These are phyloP conservation scores for Cyberlindnera nakhonratchasimensis DNA, from an alignment of 805 yeast genomes.

Conservation along the genomic window DNA sequence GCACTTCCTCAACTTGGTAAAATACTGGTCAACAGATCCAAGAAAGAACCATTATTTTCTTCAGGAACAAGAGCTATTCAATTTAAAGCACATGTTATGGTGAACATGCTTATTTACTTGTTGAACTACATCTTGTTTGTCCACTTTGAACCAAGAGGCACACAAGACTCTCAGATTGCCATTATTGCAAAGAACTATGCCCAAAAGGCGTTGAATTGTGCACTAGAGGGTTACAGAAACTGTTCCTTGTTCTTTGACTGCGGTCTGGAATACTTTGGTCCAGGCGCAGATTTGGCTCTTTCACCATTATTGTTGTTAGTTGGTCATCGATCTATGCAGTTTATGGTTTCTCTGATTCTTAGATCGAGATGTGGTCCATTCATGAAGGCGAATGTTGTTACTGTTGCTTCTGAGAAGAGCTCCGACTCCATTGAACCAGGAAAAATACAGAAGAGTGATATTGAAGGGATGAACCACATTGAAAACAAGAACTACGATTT, in stretches of 20 bases:
- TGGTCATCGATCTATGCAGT: constrained; percentile 56
- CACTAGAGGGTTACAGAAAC: constrained; percentile 41
- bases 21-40: constrained; percentile 24
- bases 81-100: constrained; percentile 36
- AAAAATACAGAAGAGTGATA: constrained; percentile 28
- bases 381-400: constrained; percentile 24
- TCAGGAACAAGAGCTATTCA: constrained; percentile 39
- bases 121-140: constrained; percentile 48
- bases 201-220: constrained; percentile 39
- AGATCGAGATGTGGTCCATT: constrained; percentile 45
- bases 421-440: constrained; percentile 5
- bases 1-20: constrained; percentile 34
- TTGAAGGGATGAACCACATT: constrained; percentile 12
- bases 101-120: constrained; percentile 47
- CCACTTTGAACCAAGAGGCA: constrained; percentile 40
- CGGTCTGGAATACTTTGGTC: constrained; percentile 30
- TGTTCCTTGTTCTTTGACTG: constrained; percentile 40
- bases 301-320: constrained; percentile 49
- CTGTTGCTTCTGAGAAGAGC: neutral
- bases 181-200: constrained; percentile 37
- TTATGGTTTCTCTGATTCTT: constrained; percentile 51
- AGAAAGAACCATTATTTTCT: constrained; percentile 20
- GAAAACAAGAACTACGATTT: constrained; percentile 26
- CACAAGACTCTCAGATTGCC: constrained; percentile 33
- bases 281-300: constrained; percentile 44